These are phyloP conservation scores for Gastrolobium villosum DNA, from an alignment of 306 rosid species.

Conservation along the genomic window DNA sequence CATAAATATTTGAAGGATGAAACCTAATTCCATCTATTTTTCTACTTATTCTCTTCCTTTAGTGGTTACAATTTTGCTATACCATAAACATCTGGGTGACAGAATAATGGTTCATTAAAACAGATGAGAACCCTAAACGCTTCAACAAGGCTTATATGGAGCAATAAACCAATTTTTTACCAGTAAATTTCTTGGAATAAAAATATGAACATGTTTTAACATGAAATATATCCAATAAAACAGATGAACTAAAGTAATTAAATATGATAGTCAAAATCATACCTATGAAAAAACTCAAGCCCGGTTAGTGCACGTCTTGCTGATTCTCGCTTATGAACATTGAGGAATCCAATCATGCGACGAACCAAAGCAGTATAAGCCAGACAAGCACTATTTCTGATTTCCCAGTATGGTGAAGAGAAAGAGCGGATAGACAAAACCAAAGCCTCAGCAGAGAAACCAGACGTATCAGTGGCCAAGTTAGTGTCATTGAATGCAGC, in stretches of 20 bases:
- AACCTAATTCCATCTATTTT: neutral
- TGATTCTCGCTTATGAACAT: constrained; percentile 93
- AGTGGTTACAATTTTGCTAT: too few relatives aligned
- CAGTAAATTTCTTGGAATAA: constrained; percentile 13
- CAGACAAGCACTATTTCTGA: constrained; percentile 93
- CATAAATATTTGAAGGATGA: neutral
- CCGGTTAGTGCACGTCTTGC: constrained; percentile 89
- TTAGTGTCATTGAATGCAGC: constrained; percentile 97
- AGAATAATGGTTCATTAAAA: constrained; percentile 1
- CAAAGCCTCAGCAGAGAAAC: constrained; percentile 95
- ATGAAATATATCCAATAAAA: neutral
- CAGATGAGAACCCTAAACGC: neutral
- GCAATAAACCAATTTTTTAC: constrained; percentile 1
- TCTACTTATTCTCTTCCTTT: neutral
- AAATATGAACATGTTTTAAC: neutral
- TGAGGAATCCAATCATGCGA: constrained; percentile 94
- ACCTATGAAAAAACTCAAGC: constrained; percentile 97
- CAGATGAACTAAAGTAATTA: constrained; percentile 13
- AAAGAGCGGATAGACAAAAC: constrained; percentile 79
- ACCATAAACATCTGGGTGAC: neutral
- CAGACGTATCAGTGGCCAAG: constrained; percentile 92
- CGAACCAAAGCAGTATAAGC: constrained; percentile 96
- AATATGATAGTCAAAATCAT: constrained; percentile 44
- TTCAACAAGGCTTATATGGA: neutral
- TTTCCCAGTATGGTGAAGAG: constrained; percentile 98